Base-by-base conservation (phyloP, 495 filamentous ascomycete genomes). In the Xylaria sp. region DNA sequence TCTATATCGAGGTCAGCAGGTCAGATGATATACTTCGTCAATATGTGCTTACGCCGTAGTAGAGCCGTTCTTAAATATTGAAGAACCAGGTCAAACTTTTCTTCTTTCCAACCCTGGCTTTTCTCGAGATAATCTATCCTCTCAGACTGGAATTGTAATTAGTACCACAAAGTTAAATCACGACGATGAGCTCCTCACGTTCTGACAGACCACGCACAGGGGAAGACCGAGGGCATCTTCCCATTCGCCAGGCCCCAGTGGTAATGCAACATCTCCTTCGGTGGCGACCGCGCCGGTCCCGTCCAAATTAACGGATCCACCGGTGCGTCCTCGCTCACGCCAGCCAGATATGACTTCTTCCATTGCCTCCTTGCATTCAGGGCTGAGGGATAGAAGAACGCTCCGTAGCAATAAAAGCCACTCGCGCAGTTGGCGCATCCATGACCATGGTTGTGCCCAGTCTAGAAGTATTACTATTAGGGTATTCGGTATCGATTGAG, bases 391-490 rank as follows among this genome's bases (percentile, higher is more conserved):
- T 43, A 90, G 82, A 40, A 97, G 84, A 21, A 97, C 88, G 0
- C 88, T 90, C 62, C 93, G 87, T 37, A 98, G 81, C 4, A 97
- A 85, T 48, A 92, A 86, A 41, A 97, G 89, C 95, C 95, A 97
- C 76, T 94, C 92, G 75, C 92, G 87, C 41, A 98, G 81, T 80
- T 96, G 91, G 61, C 94, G 88, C 79, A 94, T 84, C 95, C 95
- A 98, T 72, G 90, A 87, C 93, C 94, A 97, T 52, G 95, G 95
- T 73, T 94, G 88, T 50, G 90, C 90, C 95, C 95, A 98, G 80
- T 98, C 94, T 44, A 98, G 85, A 5, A 98, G 83, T 77, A 98
- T 89, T 64, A 97, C 92, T 69, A 97, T 89, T 68, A 97, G 85
- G 19, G 93, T 97, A 79, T 97, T 91, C 33, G 93, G 91, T 71